Conservation (phyloP, 2,329 filamentous ascomycete genomes). For the Juglanconis sp. region DNA sequence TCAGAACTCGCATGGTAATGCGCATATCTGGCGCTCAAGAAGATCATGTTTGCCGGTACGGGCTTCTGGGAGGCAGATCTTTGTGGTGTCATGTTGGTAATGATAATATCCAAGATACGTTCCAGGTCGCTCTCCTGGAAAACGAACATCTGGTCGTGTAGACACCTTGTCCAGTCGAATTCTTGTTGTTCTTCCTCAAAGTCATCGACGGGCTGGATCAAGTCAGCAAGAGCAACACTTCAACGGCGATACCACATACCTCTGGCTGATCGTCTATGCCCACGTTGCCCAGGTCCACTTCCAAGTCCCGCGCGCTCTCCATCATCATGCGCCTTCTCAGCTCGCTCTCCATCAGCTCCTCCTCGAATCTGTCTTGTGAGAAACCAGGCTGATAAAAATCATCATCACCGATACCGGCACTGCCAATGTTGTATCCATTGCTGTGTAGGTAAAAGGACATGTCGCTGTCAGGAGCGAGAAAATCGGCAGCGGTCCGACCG, state of each 20-base stretch:
- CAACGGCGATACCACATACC: slow-evolving; percentile 39
- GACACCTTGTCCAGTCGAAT: slow-evolving; percentile 90
- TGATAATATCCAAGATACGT: slow-evolving; percentile 88
- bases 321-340: slow-evolving; percentile 98
- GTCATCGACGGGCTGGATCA: slow-evolving; percentile 64
- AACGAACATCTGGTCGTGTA: slow-evolving; percentile 99
- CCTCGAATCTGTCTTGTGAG: slow-evolving; percentile 89
- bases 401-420: slow-evolving; percentile 66
- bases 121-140: slow-evolving; percentile 94
- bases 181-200: slow-evolving; percentile 87
- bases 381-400: slow-evolving; percentile 95
- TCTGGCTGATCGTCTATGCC: slow-evolving; percentile 95
- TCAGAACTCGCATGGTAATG: slow-evolving; percentile 92
- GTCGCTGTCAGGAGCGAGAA: slow-evolving; percentile 91
- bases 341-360: slow-evolving; percentile 95
- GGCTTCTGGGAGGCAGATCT: slow-evolving; percentile 95
- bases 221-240: slow-evolving; percentile 13
- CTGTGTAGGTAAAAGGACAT: slow-evolving; percentile 94
- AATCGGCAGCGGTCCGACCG: slow-evolving; percentile 91
- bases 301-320: slow-evolving; percentile 93
- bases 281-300: slow-evolving; percentile 93
- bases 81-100: slow-evolving; percentile 97
- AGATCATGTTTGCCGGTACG: slow-evolving; percentile 94
- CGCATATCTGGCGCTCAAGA: slow-evolving; percentile 90
- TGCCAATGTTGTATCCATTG: slow-evolving; percentile 87